Base-by-base conservation (phyloP, 768 basidiomycete species). In the Lactifluus hygrophoroides region DNA sequence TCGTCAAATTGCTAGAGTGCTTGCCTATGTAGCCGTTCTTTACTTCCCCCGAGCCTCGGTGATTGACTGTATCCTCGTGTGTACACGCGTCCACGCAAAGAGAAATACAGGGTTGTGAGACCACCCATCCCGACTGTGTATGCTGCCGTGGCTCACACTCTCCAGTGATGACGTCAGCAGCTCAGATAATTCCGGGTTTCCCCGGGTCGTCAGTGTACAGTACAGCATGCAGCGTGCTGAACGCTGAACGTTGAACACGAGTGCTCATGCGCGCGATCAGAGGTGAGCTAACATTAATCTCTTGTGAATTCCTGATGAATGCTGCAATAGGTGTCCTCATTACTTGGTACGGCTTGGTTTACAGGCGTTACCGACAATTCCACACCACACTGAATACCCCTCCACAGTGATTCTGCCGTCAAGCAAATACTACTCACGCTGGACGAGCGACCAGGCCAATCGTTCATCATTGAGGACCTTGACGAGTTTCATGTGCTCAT, bases 401-500 rank as follows among this genome's bases (percentile, higher is more conserved):
- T 25, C 21, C 25, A 5, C 66, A 92, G 91, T 67, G 91, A 94
- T 69, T 83, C 89, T 1, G 90, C 90, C 1, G 91, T 94, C 59
- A 94, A 93, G 71, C 89, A 92, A 68, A 90, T 93, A 55, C 76
- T 93, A 35, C 75, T 91, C 51, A 74, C 82, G 34, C 82, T 93
- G 84, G 88, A 93, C 68, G 88, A 92, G 67, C 84, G 80, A 66
- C 59, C 59, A 19, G 48, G 48, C 19, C 76, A 81, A 9, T 80
- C 77, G 54, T 94, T 94, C 69, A 85, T 94, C 62, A 88, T 94
- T 60, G 87, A 92, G 65, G 91, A 94, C 66, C 70, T 94, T 25
- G 91, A 93, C 67, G 88, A 91, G 64, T 80, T 82, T 61, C 89
- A 92, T 71, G 66, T 94, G 2, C 82, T 93, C 53, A 86, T 93